Evolutionary conservation across 2,329 filamentous ascomycete species (phyloP), one percentile per base, ranked within the genome.

Genomic region (Calcarisporium arbuscula): DNA sequence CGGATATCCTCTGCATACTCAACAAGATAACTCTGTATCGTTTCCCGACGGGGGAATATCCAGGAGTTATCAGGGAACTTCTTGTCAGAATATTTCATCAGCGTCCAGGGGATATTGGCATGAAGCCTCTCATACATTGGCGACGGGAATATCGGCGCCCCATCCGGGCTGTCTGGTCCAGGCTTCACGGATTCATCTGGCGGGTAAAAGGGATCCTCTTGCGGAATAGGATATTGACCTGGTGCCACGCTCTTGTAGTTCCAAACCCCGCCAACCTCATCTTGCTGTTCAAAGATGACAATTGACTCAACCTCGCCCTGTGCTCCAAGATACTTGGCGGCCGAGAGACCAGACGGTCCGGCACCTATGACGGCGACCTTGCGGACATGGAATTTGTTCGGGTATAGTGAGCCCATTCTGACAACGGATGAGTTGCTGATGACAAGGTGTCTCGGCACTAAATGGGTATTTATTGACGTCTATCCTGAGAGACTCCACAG

Each of bases 81-180:
- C 6, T 75, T 64, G 45, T 90, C 83, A 5, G 80, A 81, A 56
- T 80, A 95, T 5, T 70, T 65, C 90, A 96, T 96, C 34, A 95
- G 56, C 0, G 70, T 67, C 39, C 82, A 77, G 0, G 88, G 85
- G 30, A 95, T 88, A 56, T 96, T 96, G 16, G 89, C 88, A 51
- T 95, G 82, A 12, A 95, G 65, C 17, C 72, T 64, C 30, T 87
- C 77, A 57, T 95, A 95, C 60, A 95, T 76, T 4, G 89, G 84
- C 14, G 84, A 86, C n/a, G 85, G 68, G 50, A 90, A 94, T 3
- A 78, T 57, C 6, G 82, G 73, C 1, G 72, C 52, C 12, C 39
- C 43, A 30, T 52, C 49, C 14, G 56, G 52, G 64, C 68, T 75
- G 38, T 79, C 58, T 5, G 85, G 82, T n/a, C n/a, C n/a, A n/a